These are phyloP conservation scores for Chytridiales sp. DNA, from an alignment of 371 early-diverging fungal species.

Conservation along the genomic window DNA sequence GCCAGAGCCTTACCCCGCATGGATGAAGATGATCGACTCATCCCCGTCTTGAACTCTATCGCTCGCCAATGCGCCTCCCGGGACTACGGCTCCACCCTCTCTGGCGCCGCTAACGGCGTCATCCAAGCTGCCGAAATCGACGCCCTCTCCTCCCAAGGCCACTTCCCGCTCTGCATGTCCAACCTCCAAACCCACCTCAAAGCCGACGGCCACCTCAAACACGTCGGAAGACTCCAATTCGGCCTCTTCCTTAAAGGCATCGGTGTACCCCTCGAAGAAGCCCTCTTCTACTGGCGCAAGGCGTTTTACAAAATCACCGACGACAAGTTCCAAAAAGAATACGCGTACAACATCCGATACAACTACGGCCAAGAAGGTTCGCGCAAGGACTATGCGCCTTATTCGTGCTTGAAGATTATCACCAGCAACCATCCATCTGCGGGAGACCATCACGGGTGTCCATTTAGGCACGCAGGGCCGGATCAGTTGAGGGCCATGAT, in stretches of 20 bases:
- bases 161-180: constrained; percentile 94
- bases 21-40: constrained; percentile 91
- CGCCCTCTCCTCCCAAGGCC: constrained; percentile 37
- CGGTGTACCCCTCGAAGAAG: constrained; percentile 88
- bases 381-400: constrained; percentile 88
- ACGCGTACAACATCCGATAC: constrained; percentile 96
- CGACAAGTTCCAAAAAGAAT: constrained; percentile 90
- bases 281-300: constrained; percentile 87
- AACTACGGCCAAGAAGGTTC: constrained; percentile 98
- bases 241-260: constrained; percentile 95
- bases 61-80: constrained; percentile 79
- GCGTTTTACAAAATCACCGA: constrained; percentile 74
- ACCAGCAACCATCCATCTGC: constrained; percentile 65
- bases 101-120: constrained; percentile 1
- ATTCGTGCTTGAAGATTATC: constrained; percentile 91
- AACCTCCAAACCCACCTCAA: constrained; percentile 69
- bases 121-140: constrained; percentile 33
- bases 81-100: constrained; percentile 38
- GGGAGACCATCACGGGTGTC: constrained; percentile 93
- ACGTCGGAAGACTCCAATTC: constrained; percentile 88
- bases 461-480: constrained; percentile 81
- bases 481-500: constrained; percentile 62
- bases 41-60: constrained; percentile 82
- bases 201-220: constrained; percentile 79
- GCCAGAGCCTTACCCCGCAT: constrained; percentile 77